Evolutionary conservation across 2,329 filamentous ascomycete species (phyloP).

Genomic region (Grosmannia huntii): DNA sequence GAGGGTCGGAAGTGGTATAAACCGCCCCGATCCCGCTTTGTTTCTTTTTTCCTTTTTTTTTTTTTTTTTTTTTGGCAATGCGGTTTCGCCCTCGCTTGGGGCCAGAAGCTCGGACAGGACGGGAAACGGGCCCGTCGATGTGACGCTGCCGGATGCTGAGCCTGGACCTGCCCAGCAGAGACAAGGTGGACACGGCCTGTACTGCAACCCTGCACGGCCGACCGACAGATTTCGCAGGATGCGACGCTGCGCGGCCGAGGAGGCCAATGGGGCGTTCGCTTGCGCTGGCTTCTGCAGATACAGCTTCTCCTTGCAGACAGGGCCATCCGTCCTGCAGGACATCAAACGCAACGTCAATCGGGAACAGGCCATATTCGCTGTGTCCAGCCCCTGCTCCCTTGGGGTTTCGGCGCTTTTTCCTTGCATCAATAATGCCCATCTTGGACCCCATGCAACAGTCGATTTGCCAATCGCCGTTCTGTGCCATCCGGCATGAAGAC

Average conservation of each 20-base stretch:
- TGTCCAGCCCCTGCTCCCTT: no score
- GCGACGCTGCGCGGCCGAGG: background rate
- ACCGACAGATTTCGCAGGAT: background rate
- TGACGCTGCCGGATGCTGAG: background rate
- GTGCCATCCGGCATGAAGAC: no score
- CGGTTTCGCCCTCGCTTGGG: background rate
- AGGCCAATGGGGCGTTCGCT: background rate
- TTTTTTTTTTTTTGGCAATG: background rate
- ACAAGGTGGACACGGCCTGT: background rate
- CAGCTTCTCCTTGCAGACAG: background rate
- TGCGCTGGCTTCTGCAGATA: background rate
- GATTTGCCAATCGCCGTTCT: no score
- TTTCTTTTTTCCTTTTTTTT: no score
- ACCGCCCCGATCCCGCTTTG: no score
- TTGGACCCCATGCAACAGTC: no score
- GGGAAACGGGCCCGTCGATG: background rate
- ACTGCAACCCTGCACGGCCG: background rate
- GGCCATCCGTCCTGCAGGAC: background rate
- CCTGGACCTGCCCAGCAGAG: background rate
- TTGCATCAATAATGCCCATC: no score
- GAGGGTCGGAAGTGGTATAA: no score
- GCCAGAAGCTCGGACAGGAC: background rate
- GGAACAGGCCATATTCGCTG: no score
- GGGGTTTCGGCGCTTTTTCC: no score
- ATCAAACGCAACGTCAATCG: background rate